Conservation (phyloP, 352 stramenopile species). For the Globisporangium polare region DNA sequence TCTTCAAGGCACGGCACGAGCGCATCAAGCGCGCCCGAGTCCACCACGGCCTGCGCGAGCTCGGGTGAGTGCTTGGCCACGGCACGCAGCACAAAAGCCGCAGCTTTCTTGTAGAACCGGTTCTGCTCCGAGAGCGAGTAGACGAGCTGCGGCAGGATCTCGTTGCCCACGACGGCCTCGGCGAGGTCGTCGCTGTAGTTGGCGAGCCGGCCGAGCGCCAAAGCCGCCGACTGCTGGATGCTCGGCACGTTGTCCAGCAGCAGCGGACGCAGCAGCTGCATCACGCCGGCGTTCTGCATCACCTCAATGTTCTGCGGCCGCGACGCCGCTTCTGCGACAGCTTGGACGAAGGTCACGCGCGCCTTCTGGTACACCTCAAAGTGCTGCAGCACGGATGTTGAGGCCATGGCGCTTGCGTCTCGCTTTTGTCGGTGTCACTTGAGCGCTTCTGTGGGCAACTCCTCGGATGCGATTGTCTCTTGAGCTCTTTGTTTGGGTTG, state of each 20-base stretch:
- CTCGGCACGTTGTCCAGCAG: conserved; percentile 94
- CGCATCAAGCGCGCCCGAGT: conserved; percentile 89
- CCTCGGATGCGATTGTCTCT: background rate
- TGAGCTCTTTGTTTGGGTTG: background rate
- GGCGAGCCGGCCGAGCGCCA: conserved; percentile 90
- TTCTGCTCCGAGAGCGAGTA: conserved; percentile 95
- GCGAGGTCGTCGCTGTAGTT: conserved; percentile 95
- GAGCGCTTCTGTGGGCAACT: background rate
- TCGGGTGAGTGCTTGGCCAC: conserved; percentile 95
- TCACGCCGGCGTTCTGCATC: conserved; percentile 95
- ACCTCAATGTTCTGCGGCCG: conserved; percentile 95
- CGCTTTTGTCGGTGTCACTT: background rate
- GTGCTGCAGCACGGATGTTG: conserved; percentile 90
- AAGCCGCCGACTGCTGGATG: conserved; percentile 93
- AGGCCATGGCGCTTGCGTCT: conserved; percentile 44
- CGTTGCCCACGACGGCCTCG: conserved; percentile 93
- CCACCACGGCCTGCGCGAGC: conserved; percentile 92
- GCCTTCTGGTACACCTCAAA: conserved; percentile 96
- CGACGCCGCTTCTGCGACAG: conserved; percentile 91
- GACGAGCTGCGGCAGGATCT: conserved; percentile 96
- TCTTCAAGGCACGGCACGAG: conserved; percentile 94
- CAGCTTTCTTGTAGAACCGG: conserved; percentile 95
- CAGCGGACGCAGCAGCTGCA: conserved; percentile 92
- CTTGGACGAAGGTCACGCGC: conserved; percentile 93
- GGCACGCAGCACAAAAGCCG: conserved; percentile 91